Evolutionary conservation across 345 rosid species (phyloP).

Genomic region (Salix suchowensis): DNA sequence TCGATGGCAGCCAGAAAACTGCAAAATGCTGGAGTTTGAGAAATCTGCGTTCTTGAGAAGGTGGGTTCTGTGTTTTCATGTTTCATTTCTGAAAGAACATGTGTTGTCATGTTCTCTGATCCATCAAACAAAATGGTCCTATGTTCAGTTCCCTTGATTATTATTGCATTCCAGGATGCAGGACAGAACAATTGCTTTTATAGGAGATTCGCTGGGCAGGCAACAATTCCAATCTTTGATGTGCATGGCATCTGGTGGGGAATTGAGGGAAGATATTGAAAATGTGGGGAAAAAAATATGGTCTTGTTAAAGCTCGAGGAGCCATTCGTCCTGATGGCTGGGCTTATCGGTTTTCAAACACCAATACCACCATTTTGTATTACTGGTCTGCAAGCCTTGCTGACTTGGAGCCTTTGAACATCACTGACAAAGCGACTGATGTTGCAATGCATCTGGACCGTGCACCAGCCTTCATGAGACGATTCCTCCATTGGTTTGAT

Average conservation of each 20-base stretch:
- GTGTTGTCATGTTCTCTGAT: background rate
- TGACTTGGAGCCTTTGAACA: constrained; percentile 37
- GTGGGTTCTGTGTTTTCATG: constrained; percentile 18
- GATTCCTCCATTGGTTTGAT: constrained; percentile 28
- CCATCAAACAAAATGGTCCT: background rate
- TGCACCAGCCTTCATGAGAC: constrained; percentile 40
- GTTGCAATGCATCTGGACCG: constrained; percentile 59
- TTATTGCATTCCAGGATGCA: constrained; percentile 38
- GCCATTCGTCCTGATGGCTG: constrained; percentile 48
- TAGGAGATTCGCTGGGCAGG: constrained; percentile 58
- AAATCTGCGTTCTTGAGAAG: constrained; percentile 56
- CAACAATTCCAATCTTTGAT: constrained; percentile 59
- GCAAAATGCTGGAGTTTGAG: constrained; percentile 61
- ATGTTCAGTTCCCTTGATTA: background rate
- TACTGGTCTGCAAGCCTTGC: constrained; percentile 56
- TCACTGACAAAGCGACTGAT: constrained; percentile 24
- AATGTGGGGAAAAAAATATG: constrained; percentile 49
- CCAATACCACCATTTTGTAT: constrained; percentile 53
- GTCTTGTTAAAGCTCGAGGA: constrained; percentile 33
- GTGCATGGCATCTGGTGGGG: constrained; percentile 55
- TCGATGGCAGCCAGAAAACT: constrained; percentile 75
- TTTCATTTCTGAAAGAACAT: background rate
- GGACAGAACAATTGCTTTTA: constrained; percentile 47
- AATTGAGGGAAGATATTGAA: constrained; percentile 36
- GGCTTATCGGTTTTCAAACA: constrained; percentile 48